Evolutionary conservation across 2,329 filamentous ascomycete species (phyloP).

Genomic region (Colletotrichum sojae): DNA sequence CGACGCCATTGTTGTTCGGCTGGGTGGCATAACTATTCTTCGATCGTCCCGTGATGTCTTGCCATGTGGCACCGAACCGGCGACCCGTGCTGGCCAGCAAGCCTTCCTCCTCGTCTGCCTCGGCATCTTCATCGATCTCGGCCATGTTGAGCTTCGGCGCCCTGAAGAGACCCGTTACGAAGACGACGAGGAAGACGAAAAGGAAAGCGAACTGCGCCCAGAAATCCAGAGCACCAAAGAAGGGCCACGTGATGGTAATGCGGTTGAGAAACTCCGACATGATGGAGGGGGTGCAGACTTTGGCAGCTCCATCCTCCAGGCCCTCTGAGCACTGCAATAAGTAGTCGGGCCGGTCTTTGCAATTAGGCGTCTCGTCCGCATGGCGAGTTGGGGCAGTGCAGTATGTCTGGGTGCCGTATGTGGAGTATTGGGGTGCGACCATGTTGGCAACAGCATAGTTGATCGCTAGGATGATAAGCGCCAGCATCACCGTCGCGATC

Average conservation of each 20-base stretch:
- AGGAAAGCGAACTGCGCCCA: slow-evolving; percentile 97
- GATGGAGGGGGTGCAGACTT: slow-evolving; percentile 91
- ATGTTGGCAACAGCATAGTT: slow-evolving; percentile 96
- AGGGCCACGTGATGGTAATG: slow-evolving; percentile 92
- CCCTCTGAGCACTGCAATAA: slow-evolving; percentile 88
- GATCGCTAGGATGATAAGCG: slow-evolving; percentile 88
- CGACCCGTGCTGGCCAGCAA: slow-evolving; percentile 86
- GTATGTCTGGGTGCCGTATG: slow-evolving; percentile 94
- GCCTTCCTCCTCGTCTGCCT: slow-evolving; percentile 94
- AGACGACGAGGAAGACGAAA: slow-evolving; percentile 84
- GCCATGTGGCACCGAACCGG: slow-evolving; percentile 88
- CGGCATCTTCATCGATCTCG: slow-evolving; percentile 88
- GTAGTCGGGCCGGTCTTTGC: slow-evolving; percentile 77
- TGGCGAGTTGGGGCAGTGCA: slow-evolving; percentile 78
- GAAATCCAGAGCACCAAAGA: slow-evolving; percentile 93
- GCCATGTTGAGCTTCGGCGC: slow-evolving; percentile 83
- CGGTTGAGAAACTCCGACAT: slow-evolving; percentile 95
- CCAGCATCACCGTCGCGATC: slow-evolving; percentile 90
- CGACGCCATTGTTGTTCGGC: slow-evolving; percentile 19
- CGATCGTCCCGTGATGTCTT: slow-evolving; percentile 80
- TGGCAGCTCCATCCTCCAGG: slow-evolving; percentile 77
- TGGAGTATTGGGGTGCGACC: slow-evolving; percentile 95
- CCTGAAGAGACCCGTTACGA: slow-evolving; percentile 83
- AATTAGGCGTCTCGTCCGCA: slow-evolving; percentile 80
- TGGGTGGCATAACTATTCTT: slow-evolving; percentile 39